A percentile compares a stretch with the other conserved stretches of the same genome.
Conservation (phyloP, 1,284 basidiomycete genomes). For the Fomitopsis palustris region DNA sequence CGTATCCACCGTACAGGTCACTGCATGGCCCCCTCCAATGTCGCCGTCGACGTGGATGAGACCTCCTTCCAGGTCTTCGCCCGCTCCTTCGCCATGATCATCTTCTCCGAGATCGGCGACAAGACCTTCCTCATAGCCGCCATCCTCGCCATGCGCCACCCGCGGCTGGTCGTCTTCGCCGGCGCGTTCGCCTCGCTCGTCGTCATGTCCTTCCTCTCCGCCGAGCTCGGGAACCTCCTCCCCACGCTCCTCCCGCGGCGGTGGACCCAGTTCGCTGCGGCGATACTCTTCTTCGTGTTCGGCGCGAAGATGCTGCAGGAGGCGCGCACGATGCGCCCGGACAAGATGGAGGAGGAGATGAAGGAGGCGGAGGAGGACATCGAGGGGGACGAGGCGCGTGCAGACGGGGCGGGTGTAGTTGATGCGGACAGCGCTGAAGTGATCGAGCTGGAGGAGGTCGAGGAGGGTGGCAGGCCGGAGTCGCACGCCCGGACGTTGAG, state of each 20-base stretch:
- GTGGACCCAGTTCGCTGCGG: slow-evolving; percentile 79
- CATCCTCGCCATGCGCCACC: slow-evolving; percentile 94
- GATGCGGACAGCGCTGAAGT: slow-evolving; percentile 32
- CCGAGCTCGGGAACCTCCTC: slow-evolving; percentile 83
- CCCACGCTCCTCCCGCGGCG: slow-evolving; percentile 78
- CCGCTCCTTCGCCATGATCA: slow-evolving; percentile 85
- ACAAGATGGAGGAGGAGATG: slow-evolving; percentile 90
- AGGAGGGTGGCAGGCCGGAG: slow-evolving; percentile 43
- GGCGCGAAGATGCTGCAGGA: slow-evolving; percentile 85
- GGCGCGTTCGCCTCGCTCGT: slow-evolving; percentile 89
- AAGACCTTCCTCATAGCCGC: slow-evolving; percentile 98
- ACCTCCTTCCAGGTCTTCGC: slow-evolving; percentile 51
- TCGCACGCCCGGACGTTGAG: slow-evolving; percentile 10
- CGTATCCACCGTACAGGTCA: neutral
- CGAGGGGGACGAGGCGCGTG: slow-evolving; percentile 58
- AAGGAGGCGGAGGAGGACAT: slow-evolving; percentile 90
- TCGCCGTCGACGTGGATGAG: slow-evolving; percentile 28
- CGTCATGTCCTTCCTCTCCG: slow-evolving; percentile 91
- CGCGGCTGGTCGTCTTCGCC: slow-evolving; percentile 80
- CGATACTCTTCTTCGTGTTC: slow-evolving; percentile 82
- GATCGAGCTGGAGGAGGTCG: slow-evolving; percentile 61
- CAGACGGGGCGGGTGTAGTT: slow-evolving; percentile 38
- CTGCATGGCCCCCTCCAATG: slow-evolving; percentile 24
- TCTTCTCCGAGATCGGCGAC: slow-evolving; percentile 92
- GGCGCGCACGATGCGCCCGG: slow-evolving; percentile 73